A percentile compares a stretch with the other conserved stretches of the same genome.
These are phyloP conservation scores for Apiotrichum domesticum DNA, from an alignment of 1,284 basidiomycete genomes.

Conservation along the genomic window DNA sequence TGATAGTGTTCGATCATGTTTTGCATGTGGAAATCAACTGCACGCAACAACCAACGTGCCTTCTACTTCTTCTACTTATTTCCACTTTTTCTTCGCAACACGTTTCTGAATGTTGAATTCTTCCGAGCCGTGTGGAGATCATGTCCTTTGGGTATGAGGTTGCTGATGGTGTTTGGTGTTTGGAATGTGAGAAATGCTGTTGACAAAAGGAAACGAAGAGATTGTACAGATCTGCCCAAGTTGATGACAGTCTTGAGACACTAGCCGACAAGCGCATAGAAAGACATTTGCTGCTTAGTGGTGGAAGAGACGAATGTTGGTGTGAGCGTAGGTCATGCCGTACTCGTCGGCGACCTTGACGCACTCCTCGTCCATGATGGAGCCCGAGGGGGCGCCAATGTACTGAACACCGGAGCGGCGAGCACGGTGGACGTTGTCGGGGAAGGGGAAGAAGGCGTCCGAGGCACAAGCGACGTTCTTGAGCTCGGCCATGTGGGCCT, in stretches of 20 bases:
- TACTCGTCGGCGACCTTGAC: constrained; percentile 91
- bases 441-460: constrained; percentile 99
- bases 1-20: no score
- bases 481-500: constrained; percentile 63
- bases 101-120: not conserved
- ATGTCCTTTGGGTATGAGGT: not conserved
- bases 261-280: no score
- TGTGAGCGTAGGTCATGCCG: constrained; percentile 80
- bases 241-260: not conserved
- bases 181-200: not conserved
- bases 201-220: not conserved
- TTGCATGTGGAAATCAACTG: no score
- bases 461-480: constrained; percentile 85
- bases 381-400: constrained; percentile 89
- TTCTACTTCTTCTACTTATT: no score
- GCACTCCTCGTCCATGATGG: constrained; percentile 94
- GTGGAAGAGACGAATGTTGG: constrained; percentile 52
- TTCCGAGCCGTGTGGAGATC: not conserved
- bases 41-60: no score
- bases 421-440: constrained; percentile 94
- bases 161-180: not conserved
- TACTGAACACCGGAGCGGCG: constrained; percentile 86
- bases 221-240: not conserved
- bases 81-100: no score
- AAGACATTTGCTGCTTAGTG: constrained; percentile 1